Conservation (phyloP, 2,329 filamentous ascomycete species). For the Huntiella savannae region DNA sequence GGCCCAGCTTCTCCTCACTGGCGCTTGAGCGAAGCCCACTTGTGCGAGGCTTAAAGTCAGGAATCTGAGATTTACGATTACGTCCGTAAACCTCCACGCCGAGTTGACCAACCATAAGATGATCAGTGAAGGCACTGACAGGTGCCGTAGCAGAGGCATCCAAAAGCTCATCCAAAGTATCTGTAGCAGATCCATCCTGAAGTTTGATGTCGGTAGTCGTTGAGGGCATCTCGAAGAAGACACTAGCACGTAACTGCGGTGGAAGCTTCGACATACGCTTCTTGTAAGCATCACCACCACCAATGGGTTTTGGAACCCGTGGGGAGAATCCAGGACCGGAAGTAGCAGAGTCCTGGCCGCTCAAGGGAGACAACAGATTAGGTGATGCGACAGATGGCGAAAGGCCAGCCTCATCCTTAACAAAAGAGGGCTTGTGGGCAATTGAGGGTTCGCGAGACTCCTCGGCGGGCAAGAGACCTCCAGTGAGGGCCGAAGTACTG, state of each 20-base stretch:
- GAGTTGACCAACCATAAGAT: conserved; percentile 59
- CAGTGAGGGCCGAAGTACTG: conserved; percentile 1
- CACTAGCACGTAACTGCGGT: conserved; percentile 71
- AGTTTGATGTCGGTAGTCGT: conserved; percentile 33
- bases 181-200: conserved; percentile 66
- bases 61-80: conserved; percentile 18
- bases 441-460: background rate
- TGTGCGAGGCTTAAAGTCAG: conserved; percentile 14
- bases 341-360: background rate
- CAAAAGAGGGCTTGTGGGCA: conserved; percentile 4
- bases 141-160: conserved; percentile 77
- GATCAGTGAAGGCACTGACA: conserved; percentile 79
- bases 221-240: conserved; percentile 64
- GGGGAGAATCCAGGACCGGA: background rate
- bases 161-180: conserved; percentile 76
- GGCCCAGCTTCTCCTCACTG: conserved; percentile 2
- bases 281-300: background rate
- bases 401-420: background rate
- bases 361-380: background rate
- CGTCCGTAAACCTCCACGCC: conserved; percentile 57
- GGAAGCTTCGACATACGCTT: conserved; percentile 32
- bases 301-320: background rate
- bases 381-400: conserved; percentile 2
- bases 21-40: background rate
- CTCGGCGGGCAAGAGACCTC: background rate